These are phyloP conservation scores for Fusarium keratoplasticum DNA, from an alignment of 2,329 filamentous ascomycete genomes.

Conservation along the genomic window DNA sequence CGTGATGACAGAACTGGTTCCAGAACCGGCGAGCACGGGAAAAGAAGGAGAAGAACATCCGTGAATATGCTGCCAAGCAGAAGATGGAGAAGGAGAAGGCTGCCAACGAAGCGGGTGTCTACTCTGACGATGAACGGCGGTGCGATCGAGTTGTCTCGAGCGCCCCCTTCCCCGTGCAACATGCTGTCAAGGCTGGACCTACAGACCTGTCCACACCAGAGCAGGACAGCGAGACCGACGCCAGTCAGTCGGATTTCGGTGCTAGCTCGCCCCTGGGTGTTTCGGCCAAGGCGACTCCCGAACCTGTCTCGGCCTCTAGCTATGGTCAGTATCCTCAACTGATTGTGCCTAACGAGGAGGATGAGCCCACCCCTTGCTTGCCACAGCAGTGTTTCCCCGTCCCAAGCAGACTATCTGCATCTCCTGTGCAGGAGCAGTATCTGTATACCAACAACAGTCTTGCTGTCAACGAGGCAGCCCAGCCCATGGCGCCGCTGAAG, in stretches of 20 bases:
- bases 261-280: constrained; percentile 36
- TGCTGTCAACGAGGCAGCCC: constrained; percentile 26
- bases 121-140: constrained; percentile 46
- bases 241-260: constrained; percentile 43
- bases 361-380: constrained; percentile 38
- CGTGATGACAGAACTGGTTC: constrained; percentile 71
- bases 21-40: constrained; percentile 74
- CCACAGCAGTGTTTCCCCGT: constrained; percentile 38
- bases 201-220: constrained; percentile 34
- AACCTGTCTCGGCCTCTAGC: constrained; percentile 24
- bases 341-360: constrained; percentile 38
- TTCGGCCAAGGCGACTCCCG: constrained; percentile 36
- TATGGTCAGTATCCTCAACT: constrained; percentile 41
- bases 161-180: constrained; percentile 53
- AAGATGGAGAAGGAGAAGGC: constrained; percentile 50
- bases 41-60: constrained; percentile 70
- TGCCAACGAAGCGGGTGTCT: constrained; percentile 39
- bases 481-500: constrained; percentile 51
- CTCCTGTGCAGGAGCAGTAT: constrained; percentile 35
- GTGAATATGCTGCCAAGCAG: constrained; percentile 55
- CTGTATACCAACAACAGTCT: constrained; percentile 31
- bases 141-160: constrained; percentile 55
- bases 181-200: constrained; percentile 18
- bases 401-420: constrained; percentile 24
- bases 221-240: constrained; percentile 43